Percentiles rank a stretch among this genome's conserved stretches.
Conservation (phyloP, 352 stramenopile species). For the Globisporangium perplexum region DNA sequence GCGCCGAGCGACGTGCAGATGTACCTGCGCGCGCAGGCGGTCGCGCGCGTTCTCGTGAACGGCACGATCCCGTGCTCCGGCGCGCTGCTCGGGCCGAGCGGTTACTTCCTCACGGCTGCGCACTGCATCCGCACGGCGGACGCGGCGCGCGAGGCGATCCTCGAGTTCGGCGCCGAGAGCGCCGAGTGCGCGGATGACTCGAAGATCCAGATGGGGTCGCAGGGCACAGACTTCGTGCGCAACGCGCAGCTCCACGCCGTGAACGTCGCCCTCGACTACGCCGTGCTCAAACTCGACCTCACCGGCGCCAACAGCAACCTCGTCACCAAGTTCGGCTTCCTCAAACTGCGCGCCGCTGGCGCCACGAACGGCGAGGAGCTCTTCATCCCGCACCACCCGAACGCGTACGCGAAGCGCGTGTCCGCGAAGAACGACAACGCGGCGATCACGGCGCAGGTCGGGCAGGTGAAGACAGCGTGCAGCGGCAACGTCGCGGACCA, state of each 20-base stretch:
- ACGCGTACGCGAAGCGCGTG: conserved; percentile 18
- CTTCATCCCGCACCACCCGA: conserved; percentile 22
- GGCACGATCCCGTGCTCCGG: conserved; percentile 20
- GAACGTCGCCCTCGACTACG: conserved; percentile 20
- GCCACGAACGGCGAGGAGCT: conserved; percentile 13
- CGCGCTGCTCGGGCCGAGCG: conserved; percentile 10
- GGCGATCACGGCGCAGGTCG: conserved; percentile 9
- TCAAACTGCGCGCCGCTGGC: conserved; percentile 11
- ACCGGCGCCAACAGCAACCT: conserved; percentile 6
- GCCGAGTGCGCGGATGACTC: conserved; percentile 14
- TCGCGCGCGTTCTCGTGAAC: conserved; percentile 22
- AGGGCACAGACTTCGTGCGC: conserved; percentile 16
- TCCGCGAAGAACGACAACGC: conserved; percentile 5
- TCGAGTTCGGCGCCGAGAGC: conserved; percentile 25
- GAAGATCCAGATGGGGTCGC: conserved; percentile 15
- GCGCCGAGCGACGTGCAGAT: conserved; percentile 5
- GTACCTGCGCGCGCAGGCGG: conserved; percentile 19
- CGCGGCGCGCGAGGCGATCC: conserved; percentile 7
- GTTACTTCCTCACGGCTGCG: conserved; percentile 25
- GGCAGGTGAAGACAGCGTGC: conserved; percentile 4
- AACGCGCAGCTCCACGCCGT: conserved; percentile 18
- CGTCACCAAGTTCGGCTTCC: conserved; percentile 14
- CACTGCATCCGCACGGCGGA: conserved; percentile 19
- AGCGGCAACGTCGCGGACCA: conserved; percentile 13
- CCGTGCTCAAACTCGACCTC: conserved; percentile 19